Base-by-base conservation (phyloP, 345 rosid genomes). In the Hypericum androsaemum region DNA sequence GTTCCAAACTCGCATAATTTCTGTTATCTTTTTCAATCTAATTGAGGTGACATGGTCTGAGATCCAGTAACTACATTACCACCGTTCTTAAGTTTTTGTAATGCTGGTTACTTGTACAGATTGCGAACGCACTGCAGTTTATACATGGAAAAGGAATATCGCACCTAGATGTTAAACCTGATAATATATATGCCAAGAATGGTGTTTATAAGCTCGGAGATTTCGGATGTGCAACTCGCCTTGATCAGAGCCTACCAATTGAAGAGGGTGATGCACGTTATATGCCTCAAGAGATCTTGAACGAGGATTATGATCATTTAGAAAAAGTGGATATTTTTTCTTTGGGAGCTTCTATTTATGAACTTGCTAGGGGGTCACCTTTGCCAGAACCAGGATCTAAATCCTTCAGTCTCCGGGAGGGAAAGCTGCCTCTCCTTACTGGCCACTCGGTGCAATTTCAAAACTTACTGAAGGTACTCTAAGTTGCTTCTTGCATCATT, bases 201-300 rank as follows among this genome's bases (percentile, higher is more conserved):
- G 81, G 89, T 58, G 69, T 77, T 40, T 80, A 79, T 64, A 94
- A 94, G 70, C 90, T 94, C 7, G 99, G 97, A 32, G 99, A 94
- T 66, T 86, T 94, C 53, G 99, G 99, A 56, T 88, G 92, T 69
- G 95, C 99, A 17, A 94, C 94, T 37, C 86, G 77, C 43, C 78
- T 88, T 14, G 72, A 88, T 58, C 77, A 75, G 74, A 88, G 84
- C 71, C 73, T 94, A 41, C 88, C 95, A 40, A 60, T 94, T 48
- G 97, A 94, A 58, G 99, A 94, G 76, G 99, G 97, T 8, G 99
- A 94, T 73, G 99, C 89, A 42, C 94, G 95, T 16, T 94, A 94
- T 70, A 94, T 94, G 99, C 99, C 99, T 43, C 99, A 79, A 64
- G 99, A 94, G 64, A 86, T 94, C 67, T 70, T 94, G 59, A 94